phyloP scores from a whole-genome alignment of 768 basidiomycete species.

The Trametes cubensis region DNA sequence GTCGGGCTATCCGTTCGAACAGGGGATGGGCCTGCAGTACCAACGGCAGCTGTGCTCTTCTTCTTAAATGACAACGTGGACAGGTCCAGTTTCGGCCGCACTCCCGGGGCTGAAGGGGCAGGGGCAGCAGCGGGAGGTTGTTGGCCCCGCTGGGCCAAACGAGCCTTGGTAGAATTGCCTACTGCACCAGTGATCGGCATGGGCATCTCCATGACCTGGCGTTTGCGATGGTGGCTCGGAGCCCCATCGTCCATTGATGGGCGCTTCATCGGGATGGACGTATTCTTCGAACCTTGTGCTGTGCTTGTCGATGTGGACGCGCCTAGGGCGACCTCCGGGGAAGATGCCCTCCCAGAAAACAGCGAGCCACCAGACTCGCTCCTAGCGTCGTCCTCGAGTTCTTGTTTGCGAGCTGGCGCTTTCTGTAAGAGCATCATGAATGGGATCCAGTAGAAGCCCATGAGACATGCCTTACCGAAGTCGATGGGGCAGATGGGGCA shows the following conservation, averaged over 20 bases:
- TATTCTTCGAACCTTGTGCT: neutral
- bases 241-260: conserved; percentile 5
- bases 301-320: neutral
- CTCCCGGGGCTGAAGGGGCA: too few species aligned
- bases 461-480: neutral
- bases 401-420: neutral
- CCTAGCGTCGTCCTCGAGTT: neutral
- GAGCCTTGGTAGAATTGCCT: conserved; percentile 25
- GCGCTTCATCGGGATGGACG: conserved; percentile 16
- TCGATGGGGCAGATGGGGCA: neutral
- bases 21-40: neutral
- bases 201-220: conserved; percentile 20
- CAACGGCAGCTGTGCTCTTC: conserved; percentile 7
- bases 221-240: conserved; percentile 9
- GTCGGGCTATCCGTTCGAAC: neutral
- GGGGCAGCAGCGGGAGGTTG: neutral
- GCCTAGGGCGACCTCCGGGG: conserved; percentile 20
- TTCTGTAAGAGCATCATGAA: neutral
- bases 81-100: neutral
- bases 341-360: conserved; percentile 21
- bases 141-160: conserved; percentile 19
- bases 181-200: conserved; percentile 10
- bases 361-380: conserved; percentile 22
- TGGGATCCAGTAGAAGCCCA: neutral
- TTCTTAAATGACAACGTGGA: conserved; percentile 23